Percentiles rank a stretch among this genome's conserved stretches.
Conservation (phyloP, 495 filamentous ascomycete genomes). For the Neurospora tetraspora region DNA sequence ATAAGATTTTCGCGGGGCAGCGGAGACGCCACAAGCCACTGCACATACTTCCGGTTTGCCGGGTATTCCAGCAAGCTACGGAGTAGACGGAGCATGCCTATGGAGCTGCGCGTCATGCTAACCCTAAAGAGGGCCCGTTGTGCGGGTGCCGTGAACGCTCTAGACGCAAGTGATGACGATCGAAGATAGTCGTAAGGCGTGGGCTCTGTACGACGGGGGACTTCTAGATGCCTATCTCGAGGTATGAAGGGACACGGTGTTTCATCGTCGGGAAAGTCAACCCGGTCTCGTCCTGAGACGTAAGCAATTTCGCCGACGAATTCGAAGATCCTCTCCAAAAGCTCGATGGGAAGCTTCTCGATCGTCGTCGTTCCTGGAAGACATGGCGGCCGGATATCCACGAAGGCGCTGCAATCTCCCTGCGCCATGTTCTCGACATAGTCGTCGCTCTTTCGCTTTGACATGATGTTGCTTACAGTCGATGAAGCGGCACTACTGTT, state of each 20-base stretch:
- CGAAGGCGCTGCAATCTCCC: neutral
- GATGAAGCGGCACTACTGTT: neutral
- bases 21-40: neutral
- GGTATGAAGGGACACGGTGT: neutral
- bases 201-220: neutral
- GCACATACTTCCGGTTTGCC: neutral
- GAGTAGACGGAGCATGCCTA: neutral
- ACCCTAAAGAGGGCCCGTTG: neutral
- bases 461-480: neutral
- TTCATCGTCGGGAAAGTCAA: neutral
- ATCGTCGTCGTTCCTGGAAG: neutral
- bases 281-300: neutral
- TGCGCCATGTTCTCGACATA: neutral
- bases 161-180: neutral
- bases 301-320: neutral
- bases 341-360: neutral
- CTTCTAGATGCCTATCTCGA: neutral
- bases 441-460: neutral
- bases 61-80: neutral
- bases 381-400: neutral
- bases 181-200: neutral
- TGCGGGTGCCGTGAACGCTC: neutral
- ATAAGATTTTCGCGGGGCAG: neutral
- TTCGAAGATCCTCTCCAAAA: neutral
- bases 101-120: neutral